A percentile compares a stretch with the other conserved stretches of the same genome.
Conservation (phyloP, 2,329 filamentous ascomycete genomes). For the Tolypocladium album region DNA sequence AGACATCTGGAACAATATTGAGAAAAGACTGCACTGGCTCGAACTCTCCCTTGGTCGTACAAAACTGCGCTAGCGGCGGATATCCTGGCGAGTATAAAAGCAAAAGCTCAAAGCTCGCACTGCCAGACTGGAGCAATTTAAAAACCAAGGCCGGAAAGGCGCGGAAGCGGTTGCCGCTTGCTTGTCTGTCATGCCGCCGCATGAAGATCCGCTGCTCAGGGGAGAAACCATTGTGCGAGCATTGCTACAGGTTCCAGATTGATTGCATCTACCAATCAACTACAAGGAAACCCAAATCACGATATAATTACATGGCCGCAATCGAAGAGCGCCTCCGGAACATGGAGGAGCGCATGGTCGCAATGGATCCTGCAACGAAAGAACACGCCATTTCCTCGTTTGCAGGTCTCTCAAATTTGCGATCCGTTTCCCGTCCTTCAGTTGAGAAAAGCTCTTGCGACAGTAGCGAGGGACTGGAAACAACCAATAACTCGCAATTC, state of each 20-base stretch:
- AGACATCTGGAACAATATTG: no score
- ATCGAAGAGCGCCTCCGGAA: background rate
- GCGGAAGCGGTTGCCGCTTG: background rate
- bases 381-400: background rate
- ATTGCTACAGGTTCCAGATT: background rate
- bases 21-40: no score
- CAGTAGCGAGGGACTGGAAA: background rate
- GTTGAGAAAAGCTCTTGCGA: background rate
- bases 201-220: background rate
- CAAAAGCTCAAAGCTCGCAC: no score
- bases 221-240: background rate
- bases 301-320: background rate
- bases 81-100: background rate
- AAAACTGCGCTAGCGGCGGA: background rate
- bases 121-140: background rate
- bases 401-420: no score
- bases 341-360: background rate
- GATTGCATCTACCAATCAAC: background rate
- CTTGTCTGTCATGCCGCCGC: background rate
- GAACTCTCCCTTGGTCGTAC: no score
- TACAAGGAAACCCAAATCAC: background rate
- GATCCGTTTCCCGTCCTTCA: no score
- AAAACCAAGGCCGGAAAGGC: background rate
- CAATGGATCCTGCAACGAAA: background rate
- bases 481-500: background rate